Conservation (phyloP, 2,329 filamentous ascomycete genomes). For the Ilyonectria sp. region DNA sequence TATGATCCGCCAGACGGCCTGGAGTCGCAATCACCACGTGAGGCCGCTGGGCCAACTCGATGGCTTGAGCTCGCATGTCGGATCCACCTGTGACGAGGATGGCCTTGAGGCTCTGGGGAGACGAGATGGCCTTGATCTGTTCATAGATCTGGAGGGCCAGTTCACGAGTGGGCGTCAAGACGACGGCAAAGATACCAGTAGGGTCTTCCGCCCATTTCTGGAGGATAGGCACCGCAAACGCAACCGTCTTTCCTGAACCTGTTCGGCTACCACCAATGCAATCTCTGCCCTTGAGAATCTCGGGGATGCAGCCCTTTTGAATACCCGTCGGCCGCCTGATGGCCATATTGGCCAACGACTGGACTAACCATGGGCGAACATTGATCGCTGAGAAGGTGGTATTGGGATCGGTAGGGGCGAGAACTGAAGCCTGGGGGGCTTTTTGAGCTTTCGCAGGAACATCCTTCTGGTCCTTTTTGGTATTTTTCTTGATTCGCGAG, state of each 20-base stretch:
- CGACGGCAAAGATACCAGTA: slow-evolving; percentile 88
- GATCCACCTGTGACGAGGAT: slow-evolving; percentile 92
- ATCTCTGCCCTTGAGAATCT: slow-evolving; percentile 91
- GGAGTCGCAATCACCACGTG: slow-evolving; percentile 97
- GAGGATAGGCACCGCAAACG: slow-evolving; percentile 94
- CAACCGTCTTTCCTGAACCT: slow-evolving; percentile 97
- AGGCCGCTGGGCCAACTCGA: slow-evolving; percentile 84
- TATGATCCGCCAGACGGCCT: slow-evolving; percentile 92
- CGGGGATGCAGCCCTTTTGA: slow-evolving; percentile 92
- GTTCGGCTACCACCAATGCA: slow-evolving; percentile 96
- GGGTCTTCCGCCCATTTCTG: slow-evolving; percentile 96
- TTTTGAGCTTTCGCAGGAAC: slow-evolving; percentile 37
- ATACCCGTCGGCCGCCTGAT: slow-evolving; percentile 93
- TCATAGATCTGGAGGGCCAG: slow-evolving; percentile 96
- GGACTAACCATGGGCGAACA: slow-evolving; percentile 89
- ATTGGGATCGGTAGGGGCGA: slow-evolving; percentile 69
- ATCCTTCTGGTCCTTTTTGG: slow-evolving; percentile 38
- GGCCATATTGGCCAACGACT: slow-evolving; percentile 81
- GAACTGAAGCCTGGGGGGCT: slow-evolving; percentile 54
- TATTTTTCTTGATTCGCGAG: slow-evolving; percentile 66
- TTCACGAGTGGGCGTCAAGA: slow-evolving; percentile 92
- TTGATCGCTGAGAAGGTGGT: slow-evolving; percentile 80
- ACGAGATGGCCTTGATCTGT: slow-evolving; percentile 93
- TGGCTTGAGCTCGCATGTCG: slow-evolving; percentile 93
- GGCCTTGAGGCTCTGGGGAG: slow-evolving; percentile 88